phyloP scores from a whole-genome alignment of 1,284 basidiomycete genomes.

The Malassezia pachydermatis region DNA sequence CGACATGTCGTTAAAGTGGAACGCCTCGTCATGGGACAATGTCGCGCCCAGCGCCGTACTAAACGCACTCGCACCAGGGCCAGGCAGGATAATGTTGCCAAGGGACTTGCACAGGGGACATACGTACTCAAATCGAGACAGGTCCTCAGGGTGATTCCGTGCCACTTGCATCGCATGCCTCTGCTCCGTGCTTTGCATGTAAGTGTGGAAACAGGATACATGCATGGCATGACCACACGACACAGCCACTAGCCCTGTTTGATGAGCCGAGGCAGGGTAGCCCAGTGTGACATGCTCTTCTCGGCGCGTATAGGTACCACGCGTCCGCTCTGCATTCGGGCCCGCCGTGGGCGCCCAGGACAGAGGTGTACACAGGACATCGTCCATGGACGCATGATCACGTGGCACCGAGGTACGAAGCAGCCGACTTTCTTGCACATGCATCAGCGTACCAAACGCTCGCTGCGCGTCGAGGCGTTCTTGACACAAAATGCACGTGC shows the following conservation, averaged over 20 bases:
- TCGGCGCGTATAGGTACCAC: conserved; percentile 18
- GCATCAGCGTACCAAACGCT: conserved; percentile 77
- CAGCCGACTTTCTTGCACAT: conserved; percentile 78
- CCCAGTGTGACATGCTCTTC: conserved; percentile 5
- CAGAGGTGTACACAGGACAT: conserved; percentile 58
- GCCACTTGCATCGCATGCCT: conserved; percentile 82
- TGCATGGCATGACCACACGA: conserved; percentile 98
- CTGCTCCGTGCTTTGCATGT: conserved; percentile 73
- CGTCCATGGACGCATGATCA: conserved; percentile 58
- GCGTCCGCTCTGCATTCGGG: conserved; percentile 24
- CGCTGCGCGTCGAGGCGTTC: conserved; percentile 68
- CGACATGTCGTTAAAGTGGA: conserved; percentile 21
- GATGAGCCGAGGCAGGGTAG: conserved; percentile 37
- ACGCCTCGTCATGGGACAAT: conserved; percentile 16
- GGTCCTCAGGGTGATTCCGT: conserved; percentile 86
- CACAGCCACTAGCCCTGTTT: conserved; percentile 66
- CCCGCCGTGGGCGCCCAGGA: conserved; percentile 25
- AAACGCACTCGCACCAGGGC: conserved; percentile 50
- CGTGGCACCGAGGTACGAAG: conserved; percentile 69
- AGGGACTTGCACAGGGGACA: conserved; percentile 97
- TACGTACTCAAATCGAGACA: conserved; percentile 83
- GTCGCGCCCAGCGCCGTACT: conserved; percentile 4
- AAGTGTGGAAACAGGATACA: conserved; percentile 81
- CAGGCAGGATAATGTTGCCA: conserved; percentile 84
- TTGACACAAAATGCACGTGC: conserved; percentile 94